Conservation (phyloP, 2,329 filamentous ascomycete genomes). For the Neonectria magnoliae region DNA sequence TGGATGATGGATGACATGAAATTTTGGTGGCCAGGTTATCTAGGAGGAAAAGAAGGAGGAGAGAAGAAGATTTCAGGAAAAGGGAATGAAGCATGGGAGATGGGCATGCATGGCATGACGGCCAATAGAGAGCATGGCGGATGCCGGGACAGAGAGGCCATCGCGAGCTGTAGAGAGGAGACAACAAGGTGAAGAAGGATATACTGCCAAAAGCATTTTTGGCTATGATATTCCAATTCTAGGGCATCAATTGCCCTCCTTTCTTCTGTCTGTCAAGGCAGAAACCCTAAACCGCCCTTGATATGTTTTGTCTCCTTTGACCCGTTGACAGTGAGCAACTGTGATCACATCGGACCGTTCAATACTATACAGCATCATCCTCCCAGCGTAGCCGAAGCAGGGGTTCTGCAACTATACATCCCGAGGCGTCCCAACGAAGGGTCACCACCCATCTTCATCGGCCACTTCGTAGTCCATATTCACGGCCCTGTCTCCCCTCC, state of each 20-base stretch:
- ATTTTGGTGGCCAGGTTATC: conserved; percentile 24
- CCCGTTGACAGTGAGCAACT: not conserved
- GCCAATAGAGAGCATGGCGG: conserved; percentile 1
- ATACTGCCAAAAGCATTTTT: conserved; percentile 1
- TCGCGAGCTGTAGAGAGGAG: not conserved
- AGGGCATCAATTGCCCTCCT: conserved; percentile 10
- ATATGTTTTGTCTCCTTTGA: not conserved
- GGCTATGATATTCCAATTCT: conserved; percentile 17
- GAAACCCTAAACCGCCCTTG: conserved; percentile 17
- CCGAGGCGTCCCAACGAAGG: not conserved
- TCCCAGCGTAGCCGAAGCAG: conserved; percentile 6
- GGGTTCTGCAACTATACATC: not conserved
- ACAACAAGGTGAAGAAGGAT: conserved; percentile 3
- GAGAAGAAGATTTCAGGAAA: conserved; percentile 5
- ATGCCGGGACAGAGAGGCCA: not conserved
- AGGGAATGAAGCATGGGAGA: conserved; percentile 6
- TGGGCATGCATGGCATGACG: not conserved
- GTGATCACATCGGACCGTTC: not conserved
- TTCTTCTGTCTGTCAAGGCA: conserved; percentile 20
- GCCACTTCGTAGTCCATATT: conserved; percentile 66
- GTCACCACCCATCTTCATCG: conserved; percentile 60
- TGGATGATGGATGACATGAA: conserved; percentile 11
- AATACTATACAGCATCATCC: not conserved
- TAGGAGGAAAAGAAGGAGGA: not conserved
- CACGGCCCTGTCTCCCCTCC: conserved; percentile 46